Conservation (phyloP, 768 basidiomycete species). For the Chalciporus piperatus region DNA sequence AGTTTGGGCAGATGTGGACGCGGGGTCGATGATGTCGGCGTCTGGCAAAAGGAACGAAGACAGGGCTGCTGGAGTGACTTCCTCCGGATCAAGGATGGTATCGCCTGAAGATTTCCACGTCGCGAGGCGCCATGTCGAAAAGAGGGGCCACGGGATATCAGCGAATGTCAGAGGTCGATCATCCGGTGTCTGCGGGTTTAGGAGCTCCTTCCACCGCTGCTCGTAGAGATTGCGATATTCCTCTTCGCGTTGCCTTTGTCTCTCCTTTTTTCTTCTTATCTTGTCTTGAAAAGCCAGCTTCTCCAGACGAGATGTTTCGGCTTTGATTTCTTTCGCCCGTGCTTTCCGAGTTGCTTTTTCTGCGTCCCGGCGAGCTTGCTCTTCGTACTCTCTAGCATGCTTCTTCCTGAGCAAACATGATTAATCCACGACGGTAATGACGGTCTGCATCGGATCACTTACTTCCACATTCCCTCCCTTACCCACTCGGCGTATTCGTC, state of each 20-base stretch:
- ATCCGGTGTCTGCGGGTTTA: slow-evolving; percentile 30
- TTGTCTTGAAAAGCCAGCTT: slow-evolving; percentile 53
- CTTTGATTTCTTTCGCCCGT: slow-evolving; percentile 50
- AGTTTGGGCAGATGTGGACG: slow-evolving; percentile 1
- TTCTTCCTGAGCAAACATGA: slow-evolving; percentile 47
- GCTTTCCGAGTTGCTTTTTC: slow-evolving; percentile 50
- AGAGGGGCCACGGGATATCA: slow-evolving; percentile 77
- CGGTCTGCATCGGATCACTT: slow-evolving; percentile 20
- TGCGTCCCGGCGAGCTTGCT: slow-evolving; percentile 55
- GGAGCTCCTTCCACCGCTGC: slow-evolving; percentile 51
- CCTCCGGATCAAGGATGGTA: slow-evolving; percentile 36
- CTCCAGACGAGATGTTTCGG: slow-evolving; percentile 52
- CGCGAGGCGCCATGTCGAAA: slow-evolving; percentile 29
- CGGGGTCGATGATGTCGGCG: background rate
- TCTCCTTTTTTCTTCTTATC: slow-evolving; percentile 45
- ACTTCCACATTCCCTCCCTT: slow-evolving; percentile 83
- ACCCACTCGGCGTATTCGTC: slow-evolving; percentile 90
- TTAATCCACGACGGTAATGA: slow-evolving; percentile 1
- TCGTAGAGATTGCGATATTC: slow-evolving; percentile 56
- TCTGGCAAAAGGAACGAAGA: slow-evolving; percentile 52
- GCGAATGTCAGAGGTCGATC: slow-evolving; percentile 40
- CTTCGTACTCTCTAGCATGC: slow-evolving; percentile 64
- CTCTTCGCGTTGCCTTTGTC: slow-evolving; percentile 40
- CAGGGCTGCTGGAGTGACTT: slow-evolving; percentile 55
- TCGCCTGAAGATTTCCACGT: slow-evolving; percentile 12